Base-by-base conservation (phyloP, 2,329 filamentous ascomycete genomes). In the Aspergillus sp. region DNA sequence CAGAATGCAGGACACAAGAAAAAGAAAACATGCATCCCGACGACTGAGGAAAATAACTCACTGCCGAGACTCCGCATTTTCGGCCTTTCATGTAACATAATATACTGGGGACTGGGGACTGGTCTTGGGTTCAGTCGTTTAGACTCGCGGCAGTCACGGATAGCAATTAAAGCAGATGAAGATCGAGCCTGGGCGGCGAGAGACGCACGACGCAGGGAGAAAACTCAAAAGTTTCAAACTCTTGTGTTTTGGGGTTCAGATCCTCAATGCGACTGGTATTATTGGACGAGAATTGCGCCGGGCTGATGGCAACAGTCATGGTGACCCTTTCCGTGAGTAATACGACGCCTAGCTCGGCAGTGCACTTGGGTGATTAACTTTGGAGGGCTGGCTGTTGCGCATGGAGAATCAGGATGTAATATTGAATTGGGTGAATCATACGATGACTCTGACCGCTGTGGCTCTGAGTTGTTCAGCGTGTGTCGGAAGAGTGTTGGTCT, bases 211-310 rank as follows among this genome's bases (percentile, higher is more conserved):
- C 8, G 26, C 26, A 30, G 9, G 26, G 26, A 9, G 26, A 9
- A 9, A 30, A 30, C 26, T 24, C 24, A 30, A 30, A 24, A 30
- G 26, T 30, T 30, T 11, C 9, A 30, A 30, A 30, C 9, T 30
- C 26, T 30, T 30, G 3, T 30, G 26, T 9, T 30, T 30, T 30
- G 4, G 26, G 8, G 26, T 9, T 30, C 26, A 30, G 26, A 30
- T 30, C 26, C 26, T 30, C 20, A n/a, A 47, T 26, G 12, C 26
- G 42, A 9, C 36, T 12, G 38, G 52, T 34, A 18, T 32, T 17
- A 55, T 55, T 55, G 52, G 52, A 34, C 51, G 43, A 55, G 34
- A 18, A 55, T 48, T 32, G 36, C 22, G 41, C 51, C 52, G 52
- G 51, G 41, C 26, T 30, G 26, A 30, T 4, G 3, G 26, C 9